A percentile compares a stretch with the other conserved stretches of the same genome.
phyloP scores from a whole-genome alignment of 2,329 filamentous ascomycete species.

The Monosporascus sp. region DNA sequence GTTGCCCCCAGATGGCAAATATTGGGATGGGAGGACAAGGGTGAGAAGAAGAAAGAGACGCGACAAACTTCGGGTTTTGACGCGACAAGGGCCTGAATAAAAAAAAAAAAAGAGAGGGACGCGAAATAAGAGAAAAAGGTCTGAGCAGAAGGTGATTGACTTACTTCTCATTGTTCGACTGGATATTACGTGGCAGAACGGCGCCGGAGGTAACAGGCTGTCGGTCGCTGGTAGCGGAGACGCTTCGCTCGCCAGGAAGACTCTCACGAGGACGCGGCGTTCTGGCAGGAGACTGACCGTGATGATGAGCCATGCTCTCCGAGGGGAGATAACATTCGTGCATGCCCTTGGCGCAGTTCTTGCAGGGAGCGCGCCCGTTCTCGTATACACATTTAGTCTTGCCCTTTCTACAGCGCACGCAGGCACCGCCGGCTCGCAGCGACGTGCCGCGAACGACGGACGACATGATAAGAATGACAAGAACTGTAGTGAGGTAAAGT shows the following conservation, averaged over 20 bases:
- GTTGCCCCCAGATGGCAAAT: constrained; percentile 2
- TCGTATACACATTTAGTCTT: constrained; percentile 63
- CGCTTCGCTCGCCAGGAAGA: constrained; percentile 47
- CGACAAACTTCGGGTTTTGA: background rate
- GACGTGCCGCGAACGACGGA: constrained; percentile 52
- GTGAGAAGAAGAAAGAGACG: constrained; percentile 1
- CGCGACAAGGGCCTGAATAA: background rate
- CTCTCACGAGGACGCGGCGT: constrained; percentile 50
- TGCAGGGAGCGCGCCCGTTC: constrained; percentile 57
- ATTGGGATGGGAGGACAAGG: constrained; percentile 2
- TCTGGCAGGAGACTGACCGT: constrained; percentile 53
- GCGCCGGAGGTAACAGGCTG: constrained; percentile 41
- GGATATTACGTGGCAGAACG: constrained; percentile 40
- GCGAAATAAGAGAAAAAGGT: constrained; percentile 1
- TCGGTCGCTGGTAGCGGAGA: constrained; percentile 38
- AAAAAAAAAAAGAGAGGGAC: constrained; percentile 4
- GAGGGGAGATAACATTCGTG: constrained; percentile 60
- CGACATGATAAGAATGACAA: constrained; percentile 32
- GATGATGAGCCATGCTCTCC: constrained; percentile 55
- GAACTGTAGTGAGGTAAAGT: background rate
- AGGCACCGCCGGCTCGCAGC: constrained; percentile 56
- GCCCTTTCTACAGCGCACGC: constrained; percentile 59
- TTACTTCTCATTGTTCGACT: constrained; percentile 50
- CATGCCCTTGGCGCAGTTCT: constrained; percentile 60
- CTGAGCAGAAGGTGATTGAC: constrained; percentile 24